Conservation (phyloP, 257 asterid species). For the Ajuga chamaepitys region DNA sequence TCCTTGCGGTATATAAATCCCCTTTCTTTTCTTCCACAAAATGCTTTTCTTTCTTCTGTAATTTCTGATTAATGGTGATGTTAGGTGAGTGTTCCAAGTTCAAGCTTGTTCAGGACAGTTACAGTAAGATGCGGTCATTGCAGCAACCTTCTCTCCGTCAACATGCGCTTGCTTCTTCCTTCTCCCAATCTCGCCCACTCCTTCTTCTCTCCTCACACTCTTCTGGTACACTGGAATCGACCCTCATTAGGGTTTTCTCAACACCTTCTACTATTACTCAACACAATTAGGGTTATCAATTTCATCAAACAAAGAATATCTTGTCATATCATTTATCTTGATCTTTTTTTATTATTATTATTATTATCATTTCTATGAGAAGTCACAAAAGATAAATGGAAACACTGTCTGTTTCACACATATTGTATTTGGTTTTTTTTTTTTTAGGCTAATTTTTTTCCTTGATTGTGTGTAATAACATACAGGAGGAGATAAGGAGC, state of each 20-base stretch:
- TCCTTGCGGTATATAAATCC: slow-evolving; percentile 61
- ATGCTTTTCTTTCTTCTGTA: background rate
- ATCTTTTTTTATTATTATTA: background rate
- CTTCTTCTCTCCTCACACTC: slow-evolving; percentile 79
- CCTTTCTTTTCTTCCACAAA: background rate
- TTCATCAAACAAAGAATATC: too few relatives aligned
- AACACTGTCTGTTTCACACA: too few relatives aligned
- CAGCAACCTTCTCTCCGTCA: slow-evolving; percentile 86
- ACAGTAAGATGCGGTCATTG: slow-evolving; percentile 98
- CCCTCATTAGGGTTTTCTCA: slow-evolving; percentile 7
- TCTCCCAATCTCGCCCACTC: slow-evolving; percentile 68
- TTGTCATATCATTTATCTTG: too few relatives aligned
- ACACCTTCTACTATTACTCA: too few relatives aligned
- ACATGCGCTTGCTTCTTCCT: slow-evolving; percentile 81
- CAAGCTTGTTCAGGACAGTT: slow-evolving; percentile 91
- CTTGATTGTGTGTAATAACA: background rate
- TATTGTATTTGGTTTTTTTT: background rate
- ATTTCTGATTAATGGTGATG: background rate
- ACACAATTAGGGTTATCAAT: background rate
- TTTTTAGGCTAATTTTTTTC: background rate
- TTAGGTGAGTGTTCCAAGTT: slow-evolving; percentile 90
- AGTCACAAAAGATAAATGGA: too few relatives aligned
- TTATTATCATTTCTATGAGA: too few relatives aligned
- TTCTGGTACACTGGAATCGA: too few relatives aligned
- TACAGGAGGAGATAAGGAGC: slow-evolving; percentile 75